Base-by-base conservation (phyloP, 768 basidiomycete genomes). In the Boletus reticuloceps region DNA sequence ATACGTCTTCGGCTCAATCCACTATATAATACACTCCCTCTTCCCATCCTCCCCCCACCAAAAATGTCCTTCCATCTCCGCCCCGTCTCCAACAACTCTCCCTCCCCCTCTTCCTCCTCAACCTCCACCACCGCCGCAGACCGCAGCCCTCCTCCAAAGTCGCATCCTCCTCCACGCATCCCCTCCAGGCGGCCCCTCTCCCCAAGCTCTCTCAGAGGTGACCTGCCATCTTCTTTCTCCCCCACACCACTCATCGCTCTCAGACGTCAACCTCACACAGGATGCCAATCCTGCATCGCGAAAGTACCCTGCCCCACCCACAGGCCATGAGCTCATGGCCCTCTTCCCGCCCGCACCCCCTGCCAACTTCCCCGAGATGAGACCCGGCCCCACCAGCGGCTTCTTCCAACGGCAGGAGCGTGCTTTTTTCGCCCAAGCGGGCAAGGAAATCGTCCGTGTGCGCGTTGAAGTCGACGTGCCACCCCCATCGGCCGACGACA, bases 241-340 rank as follows among this genome's bases (percentile, higher is more conserved):
- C 39, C 51, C 12, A 53, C 54, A n/a, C 40, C 51, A 8, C 60
- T 69, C 46, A 69, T 45, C 56, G 12, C 37, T 39, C 60, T 12
- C 64, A 88, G 87, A 89, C 68, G 74, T 89, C 61, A 86, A 88
- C 66, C 77, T 88, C 47, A 74, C 80, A 0, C 80, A 81, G 54
- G 73, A 78, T 39, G 73, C 77, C 52, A 80, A 79, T 60, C 72
- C 77, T 55, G 67, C 72, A 4, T 72, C 79, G 4, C 75, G 85
- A 54, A 84, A 83, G 59, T 88, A 83, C 66, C 89, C 89, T 17
- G 81, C 86, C 1, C 89, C 89, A 2, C 85, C 88, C 6, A 89
- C 86, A 0, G 89, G 89, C 3, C 89, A 91, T 61, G 88, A 91
- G 60, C 79, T 91, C 62, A 91, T 91, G 89, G 86, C 86, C 14